These are phyloP conservation scores for Aspergillus versicolor DNA, from an alignment of 2,329 filamentous ascomycete genomes.

Conservation along the genomic window DNA sequence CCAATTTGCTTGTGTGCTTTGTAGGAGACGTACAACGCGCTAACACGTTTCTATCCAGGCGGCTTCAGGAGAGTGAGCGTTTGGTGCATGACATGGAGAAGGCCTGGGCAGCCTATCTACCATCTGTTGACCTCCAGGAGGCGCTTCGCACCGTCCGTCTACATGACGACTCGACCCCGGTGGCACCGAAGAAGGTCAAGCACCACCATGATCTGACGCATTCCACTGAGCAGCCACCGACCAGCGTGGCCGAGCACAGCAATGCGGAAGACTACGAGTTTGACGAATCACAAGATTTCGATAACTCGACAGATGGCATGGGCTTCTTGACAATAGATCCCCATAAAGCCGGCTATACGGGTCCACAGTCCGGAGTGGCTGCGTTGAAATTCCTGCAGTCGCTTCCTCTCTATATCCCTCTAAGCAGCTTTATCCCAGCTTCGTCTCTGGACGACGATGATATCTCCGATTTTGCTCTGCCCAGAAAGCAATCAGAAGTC, in stretches of 20 bases:
- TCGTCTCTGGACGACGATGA: conserved; percentile 20
- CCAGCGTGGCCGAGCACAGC: conserved; percentile 16
- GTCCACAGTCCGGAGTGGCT: conserved; percentile 19
- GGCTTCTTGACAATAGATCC: conserved; percentile 19
- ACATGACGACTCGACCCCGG: not conserved
- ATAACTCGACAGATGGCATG: conserved; percentile 22
- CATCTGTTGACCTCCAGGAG: conserved; percentile 18
- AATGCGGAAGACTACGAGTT: conserved; percentile 23
- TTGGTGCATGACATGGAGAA: conserved; percentile 15
- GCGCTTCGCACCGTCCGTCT: conserved; percentile 13
- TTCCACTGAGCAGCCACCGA: conserved; percentile 18
- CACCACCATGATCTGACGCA: conserved; percentile 14
- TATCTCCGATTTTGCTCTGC: not conserved
- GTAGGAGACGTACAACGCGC: not conserved
- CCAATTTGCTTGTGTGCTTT: not conserved
- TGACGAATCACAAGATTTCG: conserved; percentile 22
- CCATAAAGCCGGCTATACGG: conserved; percentile 21
- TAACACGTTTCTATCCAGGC: conserved; percentile 1
- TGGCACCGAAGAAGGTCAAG: conserved; percentile 5
- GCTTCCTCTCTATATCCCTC: conserved; percentile 18
- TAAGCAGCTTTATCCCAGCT: conserved; percentile 17
- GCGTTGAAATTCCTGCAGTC: conserved; percentile 20
- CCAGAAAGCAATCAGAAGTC: conserved; percentile 4
- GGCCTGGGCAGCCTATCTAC: conserved; percentile 17
- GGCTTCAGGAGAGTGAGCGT: conserved; percentile 16